These are phyloP conservation scores for Ascomycota sp. DNA, from an alignment of 2,329 filamentous ascomycete genomes.

Conservation along the genomic window DNA sequence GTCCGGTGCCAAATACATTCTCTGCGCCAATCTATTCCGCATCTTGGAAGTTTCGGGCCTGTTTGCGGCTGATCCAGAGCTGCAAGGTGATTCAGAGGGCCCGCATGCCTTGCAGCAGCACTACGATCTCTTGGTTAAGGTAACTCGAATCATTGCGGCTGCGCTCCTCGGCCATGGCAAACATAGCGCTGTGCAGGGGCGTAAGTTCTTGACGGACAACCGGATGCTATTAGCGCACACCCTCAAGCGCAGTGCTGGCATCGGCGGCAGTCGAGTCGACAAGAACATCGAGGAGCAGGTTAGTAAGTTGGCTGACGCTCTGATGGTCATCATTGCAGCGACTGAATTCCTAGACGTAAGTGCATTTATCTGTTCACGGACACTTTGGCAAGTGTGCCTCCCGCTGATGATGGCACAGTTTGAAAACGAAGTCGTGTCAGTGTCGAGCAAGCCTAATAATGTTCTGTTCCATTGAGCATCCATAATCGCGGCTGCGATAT, in stretches of 20 bases:
- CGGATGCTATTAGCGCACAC: constrained; percentile 69
- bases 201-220: constrained; percentile 64
- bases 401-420: constrained; percentile 12
- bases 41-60: constrained; percentile 64
- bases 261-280: constrained; percentile 29
- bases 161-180: constrained; percentile 64
- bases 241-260: constrained; percentile 73
- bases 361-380: constrained; percentile 3
- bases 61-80: constrained; percentile 78
- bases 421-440: constrained; percentile 18
- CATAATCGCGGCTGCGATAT: too few species aligned
- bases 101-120: constrained; percentile 55
- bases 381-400: not conserved
- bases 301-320: constrained; percentile 63
- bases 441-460: constrained; percentile 12
- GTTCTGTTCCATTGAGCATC: constrained; percentile 18
- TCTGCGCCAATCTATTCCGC: constrained; percentile 75
- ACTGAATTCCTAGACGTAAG: constrained; percentile 75
- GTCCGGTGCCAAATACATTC: constrained; percentile 65
- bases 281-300: constrained; percentile 37
- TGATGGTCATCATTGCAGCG: constrained; percentile 62
- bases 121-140: constrained; percentile 62
- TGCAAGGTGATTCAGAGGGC: constrained; percentile 60
- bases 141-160: constrained; percentile 65
- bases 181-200: constrained; percentile 64